Evolutionary conservation across 208 protist genomes (phyloP), one percentile per base, ranked within the genome.

Genomic region (Balamuthia mandrillaris): DNA sequence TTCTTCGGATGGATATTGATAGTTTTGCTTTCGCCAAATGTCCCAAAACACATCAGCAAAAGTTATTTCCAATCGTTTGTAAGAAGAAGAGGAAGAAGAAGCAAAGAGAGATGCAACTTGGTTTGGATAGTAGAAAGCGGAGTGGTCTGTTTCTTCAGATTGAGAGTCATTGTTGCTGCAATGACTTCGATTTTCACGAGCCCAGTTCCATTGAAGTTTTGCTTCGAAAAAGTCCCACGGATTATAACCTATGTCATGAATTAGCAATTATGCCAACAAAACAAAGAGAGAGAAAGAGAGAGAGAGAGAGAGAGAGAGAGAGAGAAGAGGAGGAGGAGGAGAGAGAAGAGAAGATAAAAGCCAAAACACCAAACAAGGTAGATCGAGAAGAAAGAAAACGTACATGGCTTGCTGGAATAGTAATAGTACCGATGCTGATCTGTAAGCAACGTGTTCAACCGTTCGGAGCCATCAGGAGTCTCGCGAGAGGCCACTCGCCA

Each of bases 221-320:
- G 63, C 63, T 41, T 72, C 63, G 63, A 72, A 72, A n/a, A 72
- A 72, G 39, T 72, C 49, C 63, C 63, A 72, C 63, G 63, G 63
- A 29, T 72, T 72, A 41, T 72, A 72, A 41, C 63, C 39, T 41
- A 51, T n/a, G n/a, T n/a, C n/a, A n/a, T n/a, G n/a, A n/a, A n/a
- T n/a, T n/a, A n/a, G n/a, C n/a, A n/a, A n/a, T n/a, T n/a, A n/a
- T n/a, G n/a, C n/a, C n/a, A n/a, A n/a, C n/a, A n/a, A n/a, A n/a
- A n/a, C n/a, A n/a, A n/a, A n/a, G n/a, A n/a, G n/a, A n/a, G n/a
- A n/a, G n/a, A n/a, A n/a, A n/a, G n/a, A n/a, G n/a, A n/a, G n/a
- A n/a, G n/a, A n/a, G n/a, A n/a, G n/a, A n/a, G n/a, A n/a, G n/a
- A n/a, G n/a, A n/a, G n/a, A n/a, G n/a, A n/a, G n/a, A n/a, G n/a